These are phyloP conservation scores for Zygoascus meyerae DNA, from an alignment of 1,139 yeast genomes.

Conservation along the genomic window DNA sequence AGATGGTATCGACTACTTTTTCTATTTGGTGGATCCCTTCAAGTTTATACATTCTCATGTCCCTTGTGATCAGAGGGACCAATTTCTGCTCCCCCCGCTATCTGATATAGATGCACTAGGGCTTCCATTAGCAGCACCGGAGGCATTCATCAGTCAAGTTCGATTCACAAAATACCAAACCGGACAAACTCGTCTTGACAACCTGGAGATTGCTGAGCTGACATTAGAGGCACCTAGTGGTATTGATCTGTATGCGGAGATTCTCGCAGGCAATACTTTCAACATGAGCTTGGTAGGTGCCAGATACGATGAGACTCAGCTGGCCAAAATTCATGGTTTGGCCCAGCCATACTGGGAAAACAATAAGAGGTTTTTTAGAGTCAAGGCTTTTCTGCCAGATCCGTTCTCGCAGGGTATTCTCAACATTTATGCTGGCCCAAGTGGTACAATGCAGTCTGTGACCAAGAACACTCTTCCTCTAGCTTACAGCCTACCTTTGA, in stretches of 20 bases:
- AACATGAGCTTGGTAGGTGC: slow-evolving; percentile 15
- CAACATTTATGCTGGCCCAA: slow-evolving; percentile 67
- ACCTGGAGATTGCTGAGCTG: slow-evolving; percentile 73
- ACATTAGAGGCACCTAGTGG: slow-evolving; percentile 66
- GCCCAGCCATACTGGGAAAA: slow-evolving; percentile 73
- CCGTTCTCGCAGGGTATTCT: slow-evolving; percentile 63
- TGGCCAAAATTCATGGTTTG: slow-evolving; percentile 45
- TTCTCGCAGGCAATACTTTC: slow-evolving; percentile 29
- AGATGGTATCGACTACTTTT: slow-evolving; percentile 44
- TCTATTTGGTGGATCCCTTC: slow-evolving; percentile 72
- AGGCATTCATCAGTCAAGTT: slow-evolving; percentile 57
- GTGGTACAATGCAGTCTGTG: slow-evolving; percentile 55
- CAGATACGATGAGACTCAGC: slow-evolving; percentile 14
- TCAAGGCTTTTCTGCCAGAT: slow-evolving; percentile 77
- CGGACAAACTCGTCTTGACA: slow-evolving; percentile 65
- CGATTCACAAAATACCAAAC: slow-evolving; percentile 65
- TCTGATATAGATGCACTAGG: slow-evolving; percentile 73
- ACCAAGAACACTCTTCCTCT: slow-evolving; percentile 54
- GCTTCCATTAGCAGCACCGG: slow-evolving; percentile 79
- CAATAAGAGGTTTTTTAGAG: slow-evolving; percentile 58
- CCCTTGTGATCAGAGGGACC: slow-evolving; percentile 71
- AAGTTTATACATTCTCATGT: slow-evolving; percentile 77
- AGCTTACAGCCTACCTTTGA: slow-evolving; percentile 70
- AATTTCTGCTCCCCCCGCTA: slow-evolving; percentile 79
- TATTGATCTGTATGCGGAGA: slow-evolving; percentile 59